Percentiles rank a stretch among this genome's conserved stretches.
Evolutionary conservation across 768 basidiomycete genomes (phyloP).

Genomic region (Daedaleopsis sinensis): DNA sequence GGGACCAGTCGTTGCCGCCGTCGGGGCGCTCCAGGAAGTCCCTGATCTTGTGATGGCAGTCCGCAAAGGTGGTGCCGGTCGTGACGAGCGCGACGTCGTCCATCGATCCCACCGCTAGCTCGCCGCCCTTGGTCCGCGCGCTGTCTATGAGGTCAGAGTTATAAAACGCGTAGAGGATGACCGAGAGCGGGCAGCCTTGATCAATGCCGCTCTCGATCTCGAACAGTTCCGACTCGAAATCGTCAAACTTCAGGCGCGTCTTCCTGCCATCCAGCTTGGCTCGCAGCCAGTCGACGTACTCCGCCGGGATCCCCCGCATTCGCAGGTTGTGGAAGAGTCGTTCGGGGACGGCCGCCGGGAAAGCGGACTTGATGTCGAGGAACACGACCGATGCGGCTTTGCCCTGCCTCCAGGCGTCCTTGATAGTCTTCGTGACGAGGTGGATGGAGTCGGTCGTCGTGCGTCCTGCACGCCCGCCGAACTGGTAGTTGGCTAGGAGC

Average conservation of each 20-base stretch:
- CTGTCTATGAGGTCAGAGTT: neutral
- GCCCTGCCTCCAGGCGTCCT: slow-evolving; percentile 23
- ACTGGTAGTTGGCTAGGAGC: slow-evolving; percentile 25
- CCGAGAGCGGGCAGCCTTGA: slow-evolving; percentile 16
- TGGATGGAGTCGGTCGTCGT: slow-evolving; percentile 32
- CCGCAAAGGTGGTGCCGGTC: slow-evolving; percentile 16
- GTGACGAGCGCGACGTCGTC: slow-evolving; percentile 33
- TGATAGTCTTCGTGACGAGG: slow-evolving; percentile 18
- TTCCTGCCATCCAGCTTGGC: slow-evolving; percentile 18
- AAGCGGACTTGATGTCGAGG: slow-evolving; percentile 39
- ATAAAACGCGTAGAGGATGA: neutral
- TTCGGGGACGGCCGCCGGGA: slow-evolving; percentile 17
- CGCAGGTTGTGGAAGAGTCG: slow-evolving; percentile 5
- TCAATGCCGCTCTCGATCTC: slow-evolving; percentile 30
- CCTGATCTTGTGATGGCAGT: neutral
- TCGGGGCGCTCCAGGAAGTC: too few relatives aligned
- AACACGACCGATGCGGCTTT: slow-evolving; percentile 34
- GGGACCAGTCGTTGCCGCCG: too few relatives aligned
- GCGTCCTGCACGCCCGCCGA: slow-evolving; percentile 16
- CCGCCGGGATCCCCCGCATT: slow-evolving; percentile 7
- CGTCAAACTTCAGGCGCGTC: too few relatives aligned
- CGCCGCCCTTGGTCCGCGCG: neutral
- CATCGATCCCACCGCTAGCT: slow-evolving; percentile 13
- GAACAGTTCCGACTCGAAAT: slow-evolving; percentile 22
- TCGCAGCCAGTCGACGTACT: slow-evolving; percentile 18